Conservation (phyloP, 495 filamentous ascomycete species). For the Tetracladium setigerum region DNA sequence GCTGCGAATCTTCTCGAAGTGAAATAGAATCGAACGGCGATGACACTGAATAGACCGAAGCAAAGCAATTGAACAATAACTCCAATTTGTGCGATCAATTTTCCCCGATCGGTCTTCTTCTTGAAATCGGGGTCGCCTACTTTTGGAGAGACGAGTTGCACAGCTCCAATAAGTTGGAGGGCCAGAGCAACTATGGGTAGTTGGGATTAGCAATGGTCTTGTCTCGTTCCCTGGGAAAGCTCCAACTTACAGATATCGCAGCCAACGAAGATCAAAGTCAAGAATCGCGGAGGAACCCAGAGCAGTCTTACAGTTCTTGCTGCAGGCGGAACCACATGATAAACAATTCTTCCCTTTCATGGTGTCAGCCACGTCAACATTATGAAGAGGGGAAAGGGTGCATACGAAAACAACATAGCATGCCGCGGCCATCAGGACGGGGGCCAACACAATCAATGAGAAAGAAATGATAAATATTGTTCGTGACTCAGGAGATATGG, state of each 20-base stretch:
- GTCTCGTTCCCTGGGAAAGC: neutral
- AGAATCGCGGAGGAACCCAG: slow-evolving; percentile 39
- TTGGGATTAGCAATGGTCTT: neutral
- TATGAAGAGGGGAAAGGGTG: neutral
- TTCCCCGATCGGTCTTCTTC: slow-evolving; percentile 29
- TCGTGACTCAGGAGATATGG: slow-evolving; percentile 23
- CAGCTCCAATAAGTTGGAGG: slow-evolving; percentile 28
- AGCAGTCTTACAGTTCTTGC: slow-evolving; percentile 30
- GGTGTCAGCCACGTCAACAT: neutral
- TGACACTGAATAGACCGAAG: slow-evolving; percentile 30
- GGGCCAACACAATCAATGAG: slow-evolving; percentile 28
- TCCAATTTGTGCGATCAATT: slow-evolving; percentile 28
- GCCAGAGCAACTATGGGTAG: slow-evolving; percentile 20
- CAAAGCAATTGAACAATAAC: slow-evolving; percentile 28
- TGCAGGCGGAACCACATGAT: slow-evolving; percentile 33
- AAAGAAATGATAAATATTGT: slow-evolving; percentile 27
- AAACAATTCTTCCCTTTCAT: slow-evolving; percentile 28
- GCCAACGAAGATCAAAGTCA: slow-evolving; percentile 33
- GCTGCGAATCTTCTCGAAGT: slow-evolving; percentile 31
- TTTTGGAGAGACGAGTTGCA: slow-evolving; percentile 30
- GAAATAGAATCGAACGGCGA: slow-evolving; percentile 33
- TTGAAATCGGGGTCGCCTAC: slow-evolving; percentile 19
- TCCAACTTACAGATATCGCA: slow-evolving; percentile 22
- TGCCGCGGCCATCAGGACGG: slow-evolving; percentile 30
- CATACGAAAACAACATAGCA: slow-evolving; percentile 30